These are phyloP conservation scores for Penicillium frequentans DNA, from an alignment of 2,329 filamentous ascomycete species.

Conservation along the genomic window DNA sequence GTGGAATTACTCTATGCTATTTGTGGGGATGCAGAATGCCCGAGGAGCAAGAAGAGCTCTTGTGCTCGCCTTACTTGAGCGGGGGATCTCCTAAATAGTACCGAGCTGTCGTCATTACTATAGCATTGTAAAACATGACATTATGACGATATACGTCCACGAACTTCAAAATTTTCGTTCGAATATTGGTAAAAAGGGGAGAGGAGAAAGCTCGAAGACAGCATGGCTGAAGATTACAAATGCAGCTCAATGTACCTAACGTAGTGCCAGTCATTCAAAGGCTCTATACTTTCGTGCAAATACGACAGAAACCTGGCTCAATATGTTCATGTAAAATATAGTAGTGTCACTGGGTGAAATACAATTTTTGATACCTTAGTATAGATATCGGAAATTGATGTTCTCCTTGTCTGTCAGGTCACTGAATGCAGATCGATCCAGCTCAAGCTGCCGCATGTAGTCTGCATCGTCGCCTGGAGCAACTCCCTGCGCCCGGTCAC, in stretches of 20 bases:
- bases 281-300: no score
- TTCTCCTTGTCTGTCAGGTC: constrained; percentile 53
- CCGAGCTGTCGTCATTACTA: neutral
- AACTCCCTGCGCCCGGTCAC: constrained; percentile 7
- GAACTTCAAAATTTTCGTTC: neutral
- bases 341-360: neutral
- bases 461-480: constrained; percentile 4
- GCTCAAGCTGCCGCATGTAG: constrained; percentile 7
- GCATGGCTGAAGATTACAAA: no score
- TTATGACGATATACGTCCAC: neutral
- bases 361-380: constrained; percentile 6
- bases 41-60: neutral
- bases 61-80: neutral
- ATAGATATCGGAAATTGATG: constrained; percentile 34
- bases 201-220: no score
- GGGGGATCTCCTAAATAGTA: neutral
- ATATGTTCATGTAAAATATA: no score
- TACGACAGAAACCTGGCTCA: no score
- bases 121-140: neutral
- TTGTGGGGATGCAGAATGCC: neutral
- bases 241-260: no score
- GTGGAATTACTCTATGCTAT: constrained; percentile 10
- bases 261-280: no score
- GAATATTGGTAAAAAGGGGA: no score
- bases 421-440: constrained; percentile 47